Conservation (phyloP, 2,329 filamentous ascomycete genomes). For the Rugonectria rugulosa region DNA sequence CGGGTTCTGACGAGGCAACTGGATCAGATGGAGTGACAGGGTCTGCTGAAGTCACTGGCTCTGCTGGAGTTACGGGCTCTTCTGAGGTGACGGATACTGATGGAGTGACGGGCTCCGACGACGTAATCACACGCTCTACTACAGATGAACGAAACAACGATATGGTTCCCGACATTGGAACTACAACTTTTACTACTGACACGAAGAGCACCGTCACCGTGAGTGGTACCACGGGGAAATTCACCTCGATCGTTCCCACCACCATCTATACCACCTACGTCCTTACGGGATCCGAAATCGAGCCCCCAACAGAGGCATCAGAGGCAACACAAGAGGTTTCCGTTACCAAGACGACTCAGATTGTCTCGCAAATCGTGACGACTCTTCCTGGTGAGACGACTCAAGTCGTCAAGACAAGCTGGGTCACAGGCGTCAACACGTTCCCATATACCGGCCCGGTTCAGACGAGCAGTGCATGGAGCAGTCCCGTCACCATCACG, state of each 20-base stretch:
- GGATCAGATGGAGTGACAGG: no score
- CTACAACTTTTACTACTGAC: slow-evolving; percentile 26
- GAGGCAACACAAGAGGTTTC: not conserved
- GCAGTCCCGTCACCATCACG: slow-evolving; percentile 10
- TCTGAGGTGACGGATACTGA: no score
- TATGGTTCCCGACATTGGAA: slow-evolving; percentile 15
- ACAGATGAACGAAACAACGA: not conserved
- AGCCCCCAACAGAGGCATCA: not conserved
- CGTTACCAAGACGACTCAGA: not conserved
- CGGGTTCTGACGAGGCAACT: no score
- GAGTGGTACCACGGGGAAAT: slow-evolving; percentile 2
- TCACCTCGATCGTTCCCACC: slow-evolving; percentile 21
- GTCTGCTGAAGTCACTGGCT: no score
- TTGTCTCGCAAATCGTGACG: not conserved
- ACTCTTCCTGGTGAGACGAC: not conserved
- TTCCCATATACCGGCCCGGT: not conserved
- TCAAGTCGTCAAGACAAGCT: not conserved
- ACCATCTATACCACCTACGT: slow-evolving; percentile 10
- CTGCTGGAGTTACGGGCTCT: no score
- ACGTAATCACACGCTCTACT: no score
- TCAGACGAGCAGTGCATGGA: not conserved
- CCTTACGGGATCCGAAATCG: not conserved
- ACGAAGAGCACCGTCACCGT: slow-evolving; percentile 20
- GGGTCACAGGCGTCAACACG: not conserved
- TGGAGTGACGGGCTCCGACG: no score